phyloP scores from a whole-genome alignment of 208 protist genomes.

The Crithidia bombi region DNA sequence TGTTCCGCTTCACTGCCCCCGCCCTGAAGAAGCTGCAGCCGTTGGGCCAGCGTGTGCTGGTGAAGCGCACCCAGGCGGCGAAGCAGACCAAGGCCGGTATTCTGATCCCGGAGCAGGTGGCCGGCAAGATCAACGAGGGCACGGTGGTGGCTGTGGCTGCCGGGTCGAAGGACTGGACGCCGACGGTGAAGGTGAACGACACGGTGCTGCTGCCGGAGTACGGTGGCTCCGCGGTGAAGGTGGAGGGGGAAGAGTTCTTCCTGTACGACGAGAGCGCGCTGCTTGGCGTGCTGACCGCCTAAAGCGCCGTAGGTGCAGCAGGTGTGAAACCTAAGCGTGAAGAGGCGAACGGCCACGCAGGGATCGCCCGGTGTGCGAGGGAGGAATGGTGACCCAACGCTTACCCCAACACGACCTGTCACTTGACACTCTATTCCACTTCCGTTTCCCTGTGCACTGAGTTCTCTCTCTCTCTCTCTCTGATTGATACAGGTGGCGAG shows the following conservation, averaged over 20 bases:
- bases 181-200: slow-evolving; percentile 90
- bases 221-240: slow-evolving; percentile 86
- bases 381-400: too few relatives aligned
- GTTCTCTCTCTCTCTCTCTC: too few relatives aligned
- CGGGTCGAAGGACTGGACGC: slow-evolving; percentile 91
- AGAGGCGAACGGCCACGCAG: too few relatives aligned
- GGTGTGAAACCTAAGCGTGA: not conserved
- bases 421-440: too few relatives aligned
- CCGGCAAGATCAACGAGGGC: slow-evolving; percentile 93
- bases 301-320: too few relatives aligned
- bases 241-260: slow-evolving; percentile 93
- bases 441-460: too few relatives aligned
- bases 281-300: slow-evolving; percentile 84
- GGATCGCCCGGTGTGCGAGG: too few relatives aligned
- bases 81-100: slow-evolving; percentile 94
- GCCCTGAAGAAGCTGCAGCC: slow-evolving; percentile 90
- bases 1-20: slow-evolving; percentile 81
- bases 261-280: slow-evolving; percentile 91
- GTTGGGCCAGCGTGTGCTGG: slow-evolving; percentile 90
- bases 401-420: too few relatives aligned
- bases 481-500: too few relatives aligned
- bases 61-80: slow-evolving; percentile 86
- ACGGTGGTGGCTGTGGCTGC: slow-evolving; percentile 89
- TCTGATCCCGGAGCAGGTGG: slow-evolving; percentile 90
- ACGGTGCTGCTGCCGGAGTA: slow-evolving; percentile 92